Conservation (phyloP, 2,329 filamentous ascomycete species). For the Diplodia sapinea region DNA sequence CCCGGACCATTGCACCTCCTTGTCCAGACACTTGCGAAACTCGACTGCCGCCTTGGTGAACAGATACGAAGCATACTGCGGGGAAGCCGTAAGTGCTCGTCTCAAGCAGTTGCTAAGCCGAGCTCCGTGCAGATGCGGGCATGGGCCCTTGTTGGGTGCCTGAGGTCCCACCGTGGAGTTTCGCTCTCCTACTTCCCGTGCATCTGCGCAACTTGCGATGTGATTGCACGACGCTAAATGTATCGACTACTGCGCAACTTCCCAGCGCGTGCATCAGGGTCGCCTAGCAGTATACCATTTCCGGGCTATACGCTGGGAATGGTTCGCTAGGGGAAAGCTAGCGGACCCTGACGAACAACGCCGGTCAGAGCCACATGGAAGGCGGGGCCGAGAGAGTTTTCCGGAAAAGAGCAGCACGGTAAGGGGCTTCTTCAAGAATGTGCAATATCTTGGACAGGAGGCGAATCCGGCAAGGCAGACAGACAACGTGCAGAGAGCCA, state of each 20-base stretch:
- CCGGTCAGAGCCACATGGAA: not conserved
- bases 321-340: not conserved
- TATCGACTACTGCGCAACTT: constrained; percentile 22
- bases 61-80: not conserved
- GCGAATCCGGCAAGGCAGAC: constrained; percentile 15
- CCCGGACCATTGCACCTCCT: constrained; percentile 13
- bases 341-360: constrained; percentile 11
- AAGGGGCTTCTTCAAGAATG: not conserved
- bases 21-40: constrained; percentile 26
- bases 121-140: constrained; percentile 7
- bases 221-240: constrained; percentile 26
- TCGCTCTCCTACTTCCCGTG: constrained; percentile 14
- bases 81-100: constrained; percentile 9
- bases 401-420: not conserved
- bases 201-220: constrained; percentile 8
- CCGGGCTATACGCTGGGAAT: constrained; percentile 9
- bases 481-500: constrained; percentile 12
- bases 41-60: not conserved
- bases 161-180: constrained; percentile 23
- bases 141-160: constrained; percentile 20
- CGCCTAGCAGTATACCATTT: constrained; percentile 21
- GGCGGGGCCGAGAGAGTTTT: not conserved
- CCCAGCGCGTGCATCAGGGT: constrained; percentile 23
- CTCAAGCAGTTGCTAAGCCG: not conserved
- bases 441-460: not conserved